These are phyloP conservation scores for Loxodes magnus DNA, from an alignment of 73 alveolate species.

Conservation along the genomic window DNA sequence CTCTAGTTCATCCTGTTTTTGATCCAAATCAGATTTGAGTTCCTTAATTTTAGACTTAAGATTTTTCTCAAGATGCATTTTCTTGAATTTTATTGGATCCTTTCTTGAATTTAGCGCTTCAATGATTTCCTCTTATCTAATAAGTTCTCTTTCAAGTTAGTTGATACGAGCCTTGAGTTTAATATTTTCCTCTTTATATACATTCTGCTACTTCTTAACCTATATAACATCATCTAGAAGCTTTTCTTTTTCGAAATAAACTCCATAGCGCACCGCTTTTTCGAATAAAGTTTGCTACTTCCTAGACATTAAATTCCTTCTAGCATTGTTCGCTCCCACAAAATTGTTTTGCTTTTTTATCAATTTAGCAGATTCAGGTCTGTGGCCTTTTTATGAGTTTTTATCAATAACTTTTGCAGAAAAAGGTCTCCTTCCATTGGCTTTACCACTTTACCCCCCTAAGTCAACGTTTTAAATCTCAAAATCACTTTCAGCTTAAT, in stretches of 20 bases:
- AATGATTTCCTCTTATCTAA: conserved; percentile 24
- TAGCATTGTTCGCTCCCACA: no score
- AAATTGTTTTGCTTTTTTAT: no score
- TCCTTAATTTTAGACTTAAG: conserved; percentile 14
- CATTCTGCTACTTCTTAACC: conserved; percentile 6
- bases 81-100: conserved; percentile 2
- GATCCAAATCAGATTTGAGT: neutral
- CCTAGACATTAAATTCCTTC: no score
- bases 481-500: no score
- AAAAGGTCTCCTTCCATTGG: no score
- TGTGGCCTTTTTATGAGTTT: neutral
- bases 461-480: no score
- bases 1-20: neutral
- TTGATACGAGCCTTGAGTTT: conserved; percentile 13
- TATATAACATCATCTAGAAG: conserved; percentile 16
- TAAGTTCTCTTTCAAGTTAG: conserved; percentile 16
- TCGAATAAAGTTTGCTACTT: no score
- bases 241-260: conserved; percentile 10
- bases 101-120: conserved; percentile 18
- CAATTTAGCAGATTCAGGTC: no score
- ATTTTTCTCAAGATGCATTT: conserved; percentile 21
- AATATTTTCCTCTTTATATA: conserved; percentile 14
- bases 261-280: no score
- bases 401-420: conserved; percentile 6
- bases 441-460: no score